Conservation (phyloP, 2,329 filamentous ascomycete species). For the Pseudocercospora fuligena region DNA sequence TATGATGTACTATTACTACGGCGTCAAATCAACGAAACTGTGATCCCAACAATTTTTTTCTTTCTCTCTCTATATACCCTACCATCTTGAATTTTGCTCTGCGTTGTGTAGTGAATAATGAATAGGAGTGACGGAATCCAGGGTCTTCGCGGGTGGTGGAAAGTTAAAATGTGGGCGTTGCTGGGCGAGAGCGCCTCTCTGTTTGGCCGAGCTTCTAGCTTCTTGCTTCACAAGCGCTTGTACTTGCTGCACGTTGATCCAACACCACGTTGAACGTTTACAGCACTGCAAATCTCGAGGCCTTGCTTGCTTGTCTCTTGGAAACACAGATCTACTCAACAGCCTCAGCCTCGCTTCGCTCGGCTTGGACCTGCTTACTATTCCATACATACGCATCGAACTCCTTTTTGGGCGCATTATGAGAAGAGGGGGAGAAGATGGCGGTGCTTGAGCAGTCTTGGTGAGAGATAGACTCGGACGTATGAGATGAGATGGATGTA, state of each 20-base stretch:
- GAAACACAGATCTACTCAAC: not conserved
- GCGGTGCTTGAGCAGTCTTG: constrained; percentile 58
- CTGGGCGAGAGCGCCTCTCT: not conserved
- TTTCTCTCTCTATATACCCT: no score
- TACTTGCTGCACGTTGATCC: not conserved
- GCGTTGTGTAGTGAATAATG: not conserved
- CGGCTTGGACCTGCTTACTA: not conserved
- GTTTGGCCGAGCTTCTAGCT: constrained; percentile 7
- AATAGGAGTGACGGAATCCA: not conserved
- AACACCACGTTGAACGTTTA: no score
- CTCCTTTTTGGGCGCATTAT: constrained; percentile 17
- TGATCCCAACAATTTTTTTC: not conserved
- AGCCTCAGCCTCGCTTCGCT: not conserved
- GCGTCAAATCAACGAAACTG: not conserved
- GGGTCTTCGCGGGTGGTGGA: not conserved
- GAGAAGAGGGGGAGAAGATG: constrained; percentile 28
- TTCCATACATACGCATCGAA: not conserved
- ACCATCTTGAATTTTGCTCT: not conserved
- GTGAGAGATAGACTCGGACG: constrained; percentile 10
- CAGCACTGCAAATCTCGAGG: not conserved
- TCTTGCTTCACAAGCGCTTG: not conserved
- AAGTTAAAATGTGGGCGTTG: not conserved
- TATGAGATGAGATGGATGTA: not conserved
- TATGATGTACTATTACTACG: constrained; percentile 6
- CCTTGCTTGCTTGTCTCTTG: no score